Evolutionary conservation across 768 basidiomycete species (phyloP), one percentile per base, ranked within the genome.

Genomic region (Tricholoma matsutake): DNA sequence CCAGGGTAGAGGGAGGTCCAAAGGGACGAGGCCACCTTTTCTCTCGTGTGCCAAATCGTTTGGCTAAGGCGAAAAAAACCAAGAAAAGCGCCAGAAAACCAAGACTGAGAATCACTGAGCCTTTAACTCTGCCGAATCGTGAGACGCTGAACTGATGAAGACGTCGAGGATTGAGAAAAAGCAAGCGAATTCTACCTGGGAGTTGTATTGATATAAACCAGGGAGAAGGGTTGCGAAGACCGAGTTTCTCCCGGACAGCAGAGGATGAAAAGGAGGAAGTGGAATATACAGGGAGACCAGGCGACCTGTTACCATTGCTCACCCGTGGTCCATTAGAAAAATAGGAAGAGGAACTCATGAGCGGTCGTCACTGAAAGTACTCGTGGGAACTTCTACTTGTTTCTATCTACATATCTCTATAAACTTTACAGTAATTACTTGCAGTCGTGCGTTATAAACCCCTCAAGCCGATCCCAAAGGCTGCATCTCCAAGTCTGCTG

Each of bases 401-500:
- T 35, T 8, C n/a, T n/a, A n/a, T n/a, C n/a, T n/a, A n/a, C n/a
- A n/a, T n/a, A n/a, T n/a, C n/a, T n/a, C n/a, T n/a, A n/a, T n/a
- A n/a, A 35, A 35, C 9, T 35, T 35, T 35, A 35, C 34, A 35
- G 2, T 35, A 35, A 8, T 22, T 25, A 9, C 47, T 16, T 10
- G 13, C 10, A 8, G 20, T 43, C n/a, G 20, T 54, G 20, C 55
- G 3, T 25, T 25, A 3, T 25, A 56, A 16, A 20, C 39, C 54
- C 1, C 6, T 41, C 35, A 41, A 10, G 13, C 14, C 4, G 69
- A 57, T 31, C 63, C 64, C 52, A 64, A 64, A 25, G 76, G 83
- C 72, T 92, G 88, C 75, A 87, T 66, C 73, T 89, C 86, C 56
- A 95, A 76, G 72, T 95, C 93, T 55, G 88, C 90, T 34, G 75